A percentile compares a stretch with the other conserved stretches of the same genome.
phyloP scores from a whole-genome alignment of 1,284 basidiomycete genomes.

The Moesziomyces sp. region DNA sequence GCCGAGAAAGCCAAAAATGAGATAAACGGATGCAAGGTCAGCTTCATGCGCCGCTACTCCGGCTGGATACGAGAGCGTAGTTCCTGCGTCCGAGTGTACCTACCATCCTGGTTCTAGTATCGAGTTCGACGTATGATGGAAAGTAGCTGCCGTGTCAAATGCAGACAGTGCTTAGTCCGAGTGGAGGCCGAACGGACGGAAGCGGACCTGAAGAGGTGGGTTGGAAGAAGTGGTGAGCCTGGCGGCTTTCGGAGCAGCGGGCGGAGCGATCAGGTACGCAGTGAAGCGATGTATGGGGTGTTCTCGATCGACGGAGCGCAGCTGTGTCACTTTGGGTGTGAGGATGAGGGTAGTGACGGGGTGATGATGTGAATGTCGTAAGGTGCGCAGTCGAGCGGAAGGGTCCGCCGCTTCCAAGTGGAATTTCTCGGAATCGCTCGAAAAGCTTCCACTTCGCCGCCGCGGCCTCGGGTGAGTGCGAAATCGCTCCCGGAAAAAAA shows the following conservation, averaged over 20 bases:
- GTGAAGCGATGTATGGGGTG: not conserved
- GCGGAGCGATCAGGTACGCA: too few relatives aligned
- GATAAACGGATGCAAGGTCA: not conserved
- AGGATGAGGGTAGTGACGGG: slow-evolving; percentile 14
- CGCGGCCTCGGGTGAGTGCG: slow-evolving; percentile 1
- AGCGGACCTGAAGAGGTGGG: too few relatives aligned
- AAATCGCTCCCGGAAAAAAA: slow-evolving; percentile 1
- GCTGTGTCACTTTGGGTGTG: not conserved
- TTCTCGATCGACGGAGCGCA: not conserved
- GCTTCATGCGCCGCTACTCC: not conserved
- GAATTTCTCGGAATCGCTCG: slow-evolving; percentile 44
- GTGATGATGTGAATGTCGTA: slow-evolving; percentile 4
- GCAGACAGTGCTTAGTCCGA: not conserved
- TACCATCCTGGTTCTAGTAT: not conserved
- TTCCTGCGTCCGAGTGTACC: not conserved
- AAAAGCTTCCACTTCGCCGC: slow-evolving; percentile 16
- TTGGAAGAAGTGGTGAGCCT: not conserved
- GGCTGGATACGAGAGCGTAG: not conserved
- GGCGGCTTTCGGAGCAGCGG: not conserved
- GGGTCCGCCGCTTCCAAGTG: slow-evolving; percentile 22
- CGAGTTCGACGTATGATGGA: not conserved
- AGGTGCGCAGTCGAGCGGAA: slow-evolving; percentile 15
- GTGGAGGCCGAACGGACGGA: not conserved
- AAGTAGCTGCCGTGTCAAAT: not conserved
- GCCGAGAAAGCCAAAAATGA: not conserved